Evolutionary conservation across 257 asterid species (phyloP).

Genomic region (Nicotiana undulata): DNA sequence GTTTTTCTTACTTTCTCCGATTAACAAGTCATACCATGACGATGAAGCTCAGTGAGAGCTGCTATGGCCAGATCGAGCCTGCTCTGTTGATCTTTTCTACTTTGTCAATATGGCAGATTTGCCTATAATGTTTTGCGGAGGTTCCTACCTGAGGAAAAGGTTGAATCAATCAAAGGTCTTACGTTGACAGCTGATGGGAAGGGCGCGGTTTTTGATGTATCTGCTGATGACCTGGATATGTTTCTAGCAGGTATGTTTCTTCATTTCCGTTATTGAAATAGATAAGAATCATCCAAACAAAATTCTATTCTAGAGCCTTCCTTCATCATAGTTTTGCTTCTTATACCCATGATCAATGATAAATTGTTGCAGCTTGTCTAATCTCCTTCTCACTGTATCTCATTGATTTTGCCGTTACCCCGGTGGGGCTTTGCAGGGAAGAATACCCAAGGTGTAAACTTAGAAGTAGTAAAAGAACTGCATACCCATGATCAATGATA

Average conservation of each 20-base stretch:
- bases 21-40: not conserved
- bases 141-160: conserved; percentile 79
- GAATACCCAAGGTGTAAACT: conserved; percentile 54
- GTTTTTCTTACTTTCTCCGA: not conserved
- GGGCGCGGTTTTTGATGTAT: conserved; percentile 85
- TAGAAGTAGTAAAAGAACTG: conserved; percentile 51
- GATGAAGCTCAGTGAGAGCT: not conserved
- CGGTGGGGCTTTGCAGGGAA: conserved; percentile 36
- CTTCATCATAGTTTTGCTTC: not conserved
- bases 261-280: not conserved
- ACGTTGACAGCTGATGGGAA: conserved; percentile 79
- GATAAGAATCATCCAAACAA: not conserved
- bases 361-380: not conserved
- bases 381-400: not conserved
- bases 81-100: not conserved
- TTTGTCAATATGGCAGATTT: conserved; percentile 32
- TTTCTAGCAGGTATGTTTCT: conserved; percentile 56
- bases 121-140: conserved; percentile 60
- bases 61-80: not conserved
- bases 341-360: not conserved
- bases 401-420: not conserved
- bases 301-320: not conserved
- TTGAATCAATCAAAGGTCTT: conserved; percentile 78
- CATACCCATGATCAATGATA: conserved; percentile 9
- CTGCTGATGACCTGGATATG: conserved; percentile 48